Conservation (phyloP, 2,329 filamentous ascomycete genomes). For the Orbilia oligospora region DNA sequence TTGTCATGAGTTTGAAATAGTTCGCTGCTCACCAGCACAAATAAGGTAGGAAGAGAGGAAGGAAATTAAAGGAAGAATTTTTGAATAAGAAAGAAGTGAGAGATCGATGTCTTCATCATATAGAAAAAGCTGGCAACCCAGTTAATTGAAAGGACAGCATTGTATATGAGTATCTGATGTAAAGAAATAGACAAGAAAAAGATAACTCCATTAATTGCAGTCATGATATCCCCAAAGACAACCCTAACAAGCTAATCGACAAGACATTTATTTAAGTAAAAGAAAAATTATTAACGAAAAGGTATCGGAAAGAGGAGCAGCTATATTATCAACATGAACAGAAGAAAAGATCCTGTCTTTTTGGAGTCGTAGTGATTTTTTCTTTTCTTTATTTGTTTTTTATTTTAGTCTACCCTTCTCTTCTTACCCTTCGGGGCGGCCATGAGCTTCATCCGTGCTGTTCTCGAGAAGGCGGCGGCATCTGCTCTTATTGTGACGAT, state of each 20-base stretch:
- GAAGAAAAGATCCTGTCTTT: constrained; percentile 60
- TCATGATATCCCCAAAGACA: constrained; percentile 60
- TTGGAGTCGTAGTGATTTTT: constrained; percentile 26
- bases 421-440: constrained; percentile 93
- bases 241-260: constrained; percentile 59
- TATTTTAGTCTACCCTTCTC: constrained; percentile 76
- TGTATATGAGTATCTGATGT: constrained; percentile 37
- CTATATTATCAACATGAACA: constrained; percentile 61
- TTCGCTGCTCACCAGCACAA: background rate
- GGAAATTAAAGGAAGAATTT: constrained; percentile 14
- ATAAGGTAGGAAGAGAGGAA: background rate
- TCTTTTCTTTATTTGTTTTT: constrained; percentile 27
- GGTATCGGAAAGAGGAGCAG: constrained; percentile 25
- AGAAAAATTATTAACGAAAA: constrained; percentile 3
- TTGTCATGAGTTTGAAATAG: background rate
- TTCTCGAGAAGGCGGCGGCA: constrained; percentile 93
- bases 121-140: constrained; percentile 9
- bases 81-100: background rate
- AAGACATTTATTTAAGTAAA: constrained; percentile 39
- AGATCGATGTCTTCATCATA: constrained; percentile 8
- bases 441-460: constrained; percentile 78
- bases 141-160: constrained; percentile 30
- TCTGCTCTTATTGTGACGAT: constrained; percentile 83
- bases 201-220: constrained; percentile 60
- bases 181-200: constrained; percentile 33